A percentile compares a stretch with the other conserved stretches of the same genome.
Evolutionary conservation across 1,284 basidiomycete species (phyloP).

Genomic region (Athelia sp.): DNA sequence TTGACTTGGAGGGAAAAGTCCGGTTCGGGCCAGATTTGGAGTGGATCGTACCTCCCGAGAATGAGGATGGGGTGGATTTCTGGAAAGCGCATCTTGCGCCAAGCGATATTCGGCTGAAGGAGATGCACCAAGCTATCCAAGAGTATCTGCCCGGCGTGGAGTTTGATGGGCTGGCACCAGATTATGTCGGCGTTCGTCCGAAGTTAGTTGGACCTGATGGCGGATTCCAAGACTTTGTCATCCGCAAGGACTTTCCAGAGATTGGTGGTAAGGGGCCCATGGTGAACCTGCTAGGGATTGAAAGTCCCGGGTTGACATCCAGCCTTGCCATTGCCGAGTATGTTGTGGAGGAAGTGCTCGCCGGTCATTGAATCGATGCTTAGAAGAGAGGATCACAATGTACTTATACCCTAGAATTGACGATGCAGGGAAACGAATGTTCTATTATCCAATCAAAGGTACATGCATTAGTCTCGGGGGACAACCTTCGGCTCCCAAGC

Average conservation of each 20-base stretch:
- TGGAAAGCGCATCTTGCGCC: conserved; percentile 73
- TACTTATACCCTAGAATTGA: conserved; percentile 2
- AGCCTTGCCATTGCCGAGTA: conserved; percentile 72
- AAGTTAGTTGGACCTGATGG: conserved; percentile 75
- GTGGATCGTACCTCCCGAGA: conserved; percentile 63
- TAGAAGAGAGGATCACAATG: not conserved
- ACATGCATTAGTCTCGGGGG: conserved; percentile 31
- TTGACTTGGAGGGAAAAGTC: conserved; percentile 85
- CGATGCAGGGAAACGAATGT: conserved; percentile 3
- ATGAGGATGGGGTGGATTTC: conserved; percentile 58
- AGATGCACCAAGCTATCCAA: conserved; percentile 66
- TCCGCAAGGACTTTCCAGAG: conserved; percentile 49
- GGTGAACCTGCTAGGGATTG: conserved; percentile 75
- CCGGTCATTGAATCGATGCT: not conserved
- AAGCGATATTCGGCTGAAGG: conserved; percentile 53
- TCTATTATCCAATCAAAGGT: not conserved
- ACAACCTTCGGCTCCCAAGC: conserved; percentile 80
- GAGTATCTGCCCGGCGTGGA: conserved; percentile 74
- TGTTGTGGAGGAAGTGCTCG: conserved; percentile 57
- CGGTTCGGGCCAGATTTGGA: conserved; percentile 94
- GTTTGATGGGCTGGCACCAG: conserved; percentile 67
- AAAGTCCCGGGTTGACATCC: conserved; percentile 74
- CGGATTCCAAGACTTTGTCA: conserved; percentile 84
- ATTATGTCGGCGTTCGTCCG: conserved; percentile 91
- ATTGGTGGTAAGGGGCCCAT: conserved; percentile 37